These are phyloP conservation scores for Monilinia fructigena DNA, from an alignment of 2,329 filamentous ascomycete genomes.

Conservation along the genomic window DNA sequence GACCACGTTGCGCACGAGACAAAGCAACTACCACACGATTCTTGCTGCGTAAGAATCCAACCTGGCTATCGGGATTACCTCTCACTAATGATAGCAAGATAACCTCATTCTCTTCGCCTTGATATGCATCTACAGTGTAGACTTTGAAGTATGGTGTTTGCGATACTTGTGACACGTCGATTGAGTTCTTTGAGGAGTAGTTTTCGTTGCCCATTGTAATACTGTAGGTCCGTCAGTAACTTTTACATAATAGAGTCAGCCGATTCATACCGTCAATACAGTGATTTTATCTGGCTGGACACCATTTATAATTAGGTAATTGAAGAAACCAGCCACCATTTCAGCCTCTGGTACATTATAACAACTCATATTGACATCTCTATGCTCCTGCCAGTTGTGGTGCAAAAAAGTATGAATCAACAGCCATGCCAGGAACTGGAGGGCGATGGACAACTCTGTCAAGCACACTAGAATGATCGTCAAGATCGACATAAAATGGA, in stretches of 20 bases:
- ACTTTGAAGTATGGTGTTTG: constrained; percentile 51
- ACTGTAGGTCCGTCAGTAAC: constrained; percentile 42
- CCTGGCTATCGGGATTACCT: constrained; percentile 55
- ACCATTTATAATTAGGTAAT: constrained; percentile 70
- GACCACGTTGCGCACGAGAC: constrained; percentile 70
- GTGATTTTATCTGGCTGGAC: constrained; percentile 63
- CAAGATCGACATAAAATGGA: constrained; percentile 60
- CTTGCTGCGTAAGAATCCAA: constrained; percentile 71
- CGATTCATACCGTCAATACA: constrained; percentile 57
- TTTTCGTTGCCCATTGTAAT: constrained; percentile 82
- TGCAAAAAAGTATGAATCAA: constrained; percentile 60
- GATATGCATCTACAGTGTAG: constrained; percentile 82
- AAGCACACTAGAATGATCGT: constrained; percentile 58
- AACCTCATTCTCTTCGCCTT: constrained; percentile 87
- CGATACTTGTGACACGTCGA: constrained; percentile 42
- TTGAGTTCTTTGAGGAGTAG: constrained; percentile 52
- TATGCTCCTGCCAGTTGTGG: constrained; percentile 66
- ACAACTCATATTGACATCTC: constrained; percentile 62
- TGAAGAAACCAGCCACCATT: constrained; percentile 72
- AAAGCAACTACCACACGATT: constrained; percentile 59
- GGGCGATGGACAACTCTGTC: constrained; percentile 51
- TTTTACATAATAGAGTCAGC: neutral
- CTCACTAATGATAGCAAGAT: constrained; percentile 79
- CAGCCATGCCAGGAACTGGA: constrained; percentile 61
- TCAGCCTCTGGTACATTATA: constrained; percentile 70